Base-by-base conservation (phyloP, 2,329 filamentous ascomycete species). In the Ceratocystiopsis minuta region DNA sequence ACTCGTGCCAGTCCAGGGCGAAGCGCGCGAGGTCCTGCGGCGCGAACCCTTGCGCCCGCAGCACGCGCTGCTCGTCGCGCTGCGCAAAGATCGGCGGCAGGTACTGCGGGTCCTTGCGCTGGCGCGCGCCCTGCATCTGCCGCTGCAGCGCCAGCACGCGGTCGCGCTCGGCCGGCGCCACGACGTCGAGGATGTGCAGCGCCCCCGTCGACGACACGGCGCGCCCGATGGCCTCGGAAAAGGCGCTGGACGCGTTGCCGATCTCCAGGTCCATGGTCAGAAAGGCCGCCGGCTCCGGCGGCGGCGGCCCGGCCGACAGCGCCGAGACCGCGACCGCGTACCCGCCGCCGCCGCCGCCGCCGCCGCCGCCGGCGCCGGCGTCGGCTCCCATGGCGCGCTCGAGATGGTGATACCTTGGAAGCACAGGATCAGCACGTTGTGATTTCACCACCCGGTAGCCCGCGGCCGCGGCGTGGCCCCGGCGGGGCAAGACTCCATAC, bases 81-180 rank as follows among this genome's bases (percentile, higher is more conserved):
- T 66, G 66, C 34, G 62, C 65, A 45, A 72, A 66, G n/a, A 78
- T 78, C 2, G 75, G 75, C 4, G 75, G 74, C 16, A 78, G 60
- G 52, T 78, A 78, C 37, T 72, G 73, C 16, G 74, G 73, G 28
- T 75, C 71, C 43, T 65, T 71, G 48, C 65, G 61, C 31, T 63
- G 59, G 45, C 74, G 72, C 48, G 79, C 74, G 15, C 69, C 66
- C 41, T 72, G 64, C 38, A 80, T 60, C 40, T 64, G 61, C 38
- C 61, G 62, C 48, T 71, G 68, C 37, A 76, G 55, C 10, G 57
- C 57, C 35, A 59, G 51, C 5, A 75, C 58, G 45, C 66, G 72
- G 1, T 72, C 67, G 13, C 65, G 62, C 37, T 79, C 75, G 28
- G 56, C 55, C 1, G 61, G 52, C 33, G 60, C 57, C 9, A 77